Percentiles rank a stretch among this genome's conserved stretches.
Evolutionary conservation across 148 eudicot genomes (phyloP).

Genomic region (Cornus controversa): DNA sequence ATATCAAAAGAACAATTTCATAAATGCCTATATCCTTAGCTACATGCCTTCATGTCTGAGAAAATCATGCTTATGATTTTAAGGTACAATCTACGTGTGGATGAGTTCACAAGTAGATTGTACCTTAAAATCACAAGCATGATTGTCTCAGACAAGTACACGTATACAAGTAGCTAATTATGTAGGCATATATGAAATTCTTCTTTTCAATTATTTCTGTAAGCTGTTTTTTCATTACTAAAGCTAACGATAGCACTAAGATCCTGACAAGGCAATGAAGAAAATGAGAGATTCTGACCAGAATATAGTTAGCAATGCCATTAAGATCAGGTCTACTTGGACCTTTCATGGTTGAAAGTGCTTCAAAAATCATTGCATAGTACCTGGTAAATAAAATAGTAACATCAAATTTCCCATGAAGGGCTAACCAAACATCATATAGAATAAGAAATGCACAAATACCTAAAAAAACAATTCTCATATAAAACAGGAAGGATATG

Average conservation of each 20-base stretch:
- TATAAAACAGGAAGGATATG: neutral
- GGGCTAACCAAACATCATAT: neutral
- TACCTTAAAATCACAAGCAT: neutral
- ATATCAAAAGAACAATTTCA: neutral
- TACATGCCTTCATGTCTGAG: neutral
- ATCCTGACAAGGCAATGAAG: neutral
- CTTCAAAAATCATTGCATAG: slow-evolving; percentile 26
- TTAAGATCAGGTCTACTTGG: slow-evolving; percentile 21
- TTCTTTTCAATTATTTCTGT: neutral
- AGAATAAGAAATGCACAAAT: neutral
- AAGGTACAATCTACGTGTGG: neutral
- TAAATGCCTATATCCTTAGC: neutral
- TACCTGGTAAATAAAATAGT: slow-evolving; percentile 16
- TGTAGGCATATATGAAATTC: neutral
- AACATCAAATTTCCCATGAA: neutral
- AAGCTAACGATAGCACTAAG: too few relatives aligned
- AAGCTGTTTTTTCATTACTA: neutral
- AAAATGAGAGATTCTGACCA: slow-evolving; percentile 16
- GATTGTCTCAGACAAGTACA: neutral
- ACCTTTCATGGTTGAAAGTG: slow-evolving; percentile 22
- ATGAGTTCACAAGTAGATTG: neutral
- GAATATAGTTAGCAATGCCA: slow-evolving; percentile 23
- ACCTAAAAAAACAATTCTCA: neutral
- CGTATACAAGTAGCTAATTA: neutral
- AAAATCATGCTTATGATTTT: neutral